A percentile compares a stretch with the other conserved stretches of the same genome.
Conservation (phyloP, 2,329 filamentous ascomycete species). For the Exophiala xenobiotica region DNA sequence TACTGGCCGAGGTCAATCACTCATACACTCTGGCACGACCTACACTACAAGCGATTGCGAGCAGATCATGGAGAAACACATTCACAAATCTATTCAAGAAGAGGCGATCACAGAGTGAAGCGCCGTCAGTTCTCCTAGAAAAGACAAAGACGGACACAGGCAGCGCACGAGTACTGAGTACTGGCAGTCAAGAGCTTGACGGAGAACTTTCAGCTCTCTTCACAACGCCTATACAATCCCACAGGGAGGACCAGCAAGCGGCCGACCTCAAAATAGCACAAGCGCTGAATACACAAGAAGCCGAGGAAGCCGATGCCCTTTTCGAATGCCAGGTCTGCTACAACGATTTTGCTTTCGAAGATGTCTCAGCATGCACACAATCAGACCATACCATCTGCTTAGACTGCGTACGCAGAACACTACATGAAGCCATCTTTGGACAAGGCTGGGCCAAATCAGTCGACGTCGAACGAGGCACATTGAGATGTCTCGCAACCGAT, state of each 20-base stretch:
- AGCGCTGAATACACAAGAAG: constrained; percentile 44
- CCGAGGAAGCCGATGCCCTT: constrained; percentile 40
- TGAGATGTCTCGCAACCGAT: constrained; percentile 81
- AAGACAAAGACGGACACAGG: constrained; percentile 31
- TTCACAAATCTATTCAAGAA: constrained; percentile 45
- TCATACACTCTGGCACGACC: constrained; percentile 46
- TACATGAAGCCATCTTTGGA: constrained; percentile 86
- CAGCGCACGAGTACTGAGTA: constrained; percentile 40
- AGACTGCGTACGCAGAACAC: constrained; percentile 75
- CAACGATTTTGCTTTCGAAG: constrained; percentile 48
- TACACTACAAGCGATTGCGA: constrained; percentile 43
- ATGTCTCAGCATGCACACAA: constrained; percentile 46
- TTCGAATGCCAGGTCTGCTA: constrained; percentile 53
- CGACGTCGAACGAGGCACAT: constrained; percentile 67
- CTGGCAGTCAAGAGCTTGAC: constrained; percentile 46
- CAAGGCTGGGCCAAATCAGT: constrained; percentile 87
- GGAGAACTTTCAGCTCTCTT: constrained; percentile 41
- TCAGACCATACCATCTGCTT: constrained; percentile 52
- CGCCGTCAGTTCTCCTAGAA: constrained; percentile 43
- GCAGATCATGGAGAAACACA: constrained; percentile 45
- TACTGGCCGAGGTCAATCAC: constrained; percentile 50
- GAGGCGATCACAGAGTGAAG: constrained; percentile 41
- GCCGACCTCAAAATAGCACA: constrained; percentile 42
- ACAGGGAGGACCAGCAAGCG: constrained; percentile 38
- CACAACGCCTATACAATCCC: constrained; percentile 39